A percentile compares a stretch with the other conserved stretches of the same genome.
Conservation (phyloP, 192 early-diverging fungal species). For the Coemansia nantahalensis region DNA sequence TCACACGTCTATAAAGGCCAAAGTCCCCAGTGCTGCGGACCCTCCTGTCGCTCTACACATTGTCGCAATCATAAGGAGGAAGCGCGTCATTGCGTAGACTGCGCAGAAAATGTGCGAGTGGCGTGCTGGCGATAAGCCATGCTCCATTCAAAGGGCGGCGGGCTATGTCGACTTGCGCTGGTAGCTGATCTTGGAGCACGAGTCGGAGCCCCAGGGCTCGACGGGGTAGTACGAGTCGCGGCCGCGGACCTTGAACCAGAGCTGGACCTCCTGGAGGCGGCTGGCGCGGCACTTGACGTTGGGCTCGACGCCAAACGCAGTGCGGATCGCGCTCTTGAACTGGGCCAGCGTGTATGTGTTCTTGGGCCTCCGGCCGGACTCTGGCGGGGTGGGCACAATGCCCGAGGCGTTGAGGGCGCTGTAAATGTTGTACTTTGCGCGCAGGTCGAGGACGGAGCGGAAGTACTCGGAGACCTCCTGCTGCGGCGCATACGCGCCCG, state of each 20-base stretch:
- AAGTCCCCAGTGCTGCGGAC: too few species aligned
- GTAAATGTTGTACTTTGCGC: conserved; percentile 58
- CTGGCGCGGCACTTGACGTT: conserved; percentile 45
- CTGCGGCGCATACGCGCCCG: conserved; percentile 32
- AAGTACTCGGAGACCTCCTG: conserved; percentile 65
- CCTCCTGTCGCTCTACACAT: too few species aligned
- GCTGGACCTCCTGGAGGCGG: conserved; percentile 37
- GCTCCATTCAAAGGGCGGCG: neutral
- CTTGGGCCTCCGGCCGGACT: conserved; percentile 35
- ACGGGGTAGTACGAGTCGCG: conserved; percentile 44
- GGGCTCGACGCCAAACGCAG: conserved; percentile 44
- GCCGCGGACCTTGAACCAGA: conserved; percentile 54
- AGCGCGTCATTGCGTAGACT: too few species aligned
- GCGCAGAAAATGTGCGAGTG: too few species aligned
- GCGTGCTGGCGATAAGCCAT: neutral
- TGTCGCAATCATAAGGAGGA: too few species aligned
- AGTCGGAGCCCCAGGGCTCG: conserved; percentile 35
- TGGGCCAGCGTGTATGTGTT: conserved; percentile 40
- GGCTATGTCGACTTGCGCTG: conserved; percentile 19
- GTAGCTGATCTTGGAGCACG: conserved; percentile 42
- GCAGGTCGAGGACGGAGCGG: conserved; percentile 52
- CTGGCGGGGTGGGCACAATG: conserved; percentile 45
- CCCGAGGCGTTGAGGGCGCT: conserved; percentile 46
- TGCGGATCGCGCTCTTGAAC: conserved; percentile 35
- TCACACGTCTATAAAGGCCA: too few species aligned